phyloP scores from a whole-genome alignment of 2,329 filamentous ascomycete genomes.

The Alternaria burnsii region DNA sequence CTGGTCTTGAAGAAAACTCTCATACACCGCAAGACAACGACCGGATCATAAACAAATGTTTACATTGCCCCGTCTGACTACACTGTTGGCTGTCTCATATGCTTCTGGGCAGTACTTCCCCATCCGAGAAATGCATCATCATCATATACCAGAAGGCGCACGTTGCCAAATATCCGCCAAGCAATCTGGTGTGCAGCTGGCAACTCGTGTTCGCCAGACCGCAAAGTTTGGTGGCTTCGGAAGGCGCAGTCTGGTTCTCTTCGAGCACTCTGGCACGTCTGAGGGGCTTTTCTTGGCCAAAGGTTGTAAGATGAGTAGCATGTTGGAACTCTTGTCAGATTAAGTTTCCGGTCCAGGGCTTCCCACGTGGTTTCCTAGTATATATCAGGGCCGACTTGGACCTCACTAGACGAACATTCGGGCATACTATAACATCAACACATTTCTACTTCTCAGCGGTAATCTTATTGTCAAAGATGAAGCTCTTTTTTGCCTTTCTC shows the following conservation, averaged over 20 bases:
- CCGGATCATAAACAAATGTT: background rate
- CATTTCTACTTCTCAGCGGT: background rate
- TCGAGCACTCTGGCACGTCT: constrained; percentile 2
- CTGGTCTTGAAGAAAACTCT: background rate
- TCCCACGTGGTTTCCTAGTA: background rate
- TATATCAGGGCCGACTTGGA: background rate
- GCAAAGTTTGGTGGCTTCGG: background rate
- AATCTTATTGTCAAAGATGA: constrained; percentile 1
- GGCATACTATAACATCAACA: background rate
- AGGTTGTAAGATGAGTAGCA: constrained; percentile 2
- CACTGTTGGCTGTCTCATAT: constrained; percentile 1
- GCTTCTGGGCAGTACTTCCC: background rate
- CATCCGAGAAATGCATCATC: constrained; percentile 5
- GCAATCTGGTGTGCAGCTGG: background rate
- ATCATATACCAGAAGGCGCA: background rate
- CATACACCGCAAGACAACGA: background rate
- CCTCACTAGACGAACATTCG: background rate
- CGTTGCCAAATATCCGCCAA: background rate
- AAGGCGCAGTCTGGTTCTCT: background rate
- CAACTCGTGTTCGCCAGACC: constrained; percentile 8
- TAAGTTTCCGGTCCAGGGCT: background rate
- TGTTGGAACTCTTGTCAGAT: background rate
- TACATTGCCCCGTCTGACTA: background rate
- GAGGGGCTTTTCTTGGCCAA: constrained; percentile 6
- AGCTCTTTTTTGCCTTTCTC: constrained; percentile 3